Conservation (phyloP, 2,329 filamentous ascomycete species). For the Karstenula rhodostoma region DNA sequence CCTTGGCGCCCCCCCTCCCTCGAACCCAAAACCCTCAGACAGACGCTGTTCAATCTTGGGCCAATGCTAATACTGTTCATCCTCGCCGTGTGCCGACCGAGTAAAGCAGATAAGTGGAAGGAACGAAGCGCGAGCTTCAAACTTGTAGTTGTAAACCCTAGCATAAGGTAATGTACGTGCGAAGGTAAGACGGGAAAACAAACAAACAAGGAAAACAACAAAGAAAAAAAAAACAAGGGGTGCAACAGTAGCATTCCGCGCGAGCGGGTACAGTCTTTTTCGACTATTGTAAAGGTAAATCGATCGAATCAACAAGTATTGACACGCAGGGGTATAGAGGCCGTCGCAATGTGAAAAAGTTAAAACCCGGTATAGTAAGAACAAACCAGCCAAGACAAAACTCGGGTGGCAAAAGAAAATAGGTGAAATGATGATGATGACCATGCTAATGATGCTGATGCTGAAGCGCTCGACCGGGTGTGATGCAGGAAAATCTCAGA, state of each 20-base stretch:
- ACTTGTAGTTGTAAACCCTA: conserved; percentile 4
- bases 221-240: conserved; percentile 13
- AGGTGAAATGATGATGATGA: conserved; percentile 25
- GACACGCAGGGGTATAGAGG: conserved; percentile 42
- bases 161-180: conserved; percentile 1
- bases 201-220: background rate
- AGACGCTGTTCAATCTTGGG: background rate
- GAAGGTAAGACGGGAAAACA: background rate
- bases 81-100: background rate
- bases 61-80: background rate
- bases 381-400: conserved; percentile 23
- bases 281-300: conserved; percentile 25
- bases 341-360: conserved; percentile 26
- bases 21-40: background rate
- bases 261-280: conserved; percentile 53
- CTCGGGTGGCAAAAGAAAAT: conserved; percentile 25
- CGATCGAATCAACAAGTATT: conserved; percentile 16
- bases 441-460: conserved; percentile 44
- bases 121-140: conserved; percentile 9
- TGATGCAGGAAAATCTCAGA: conserved; percentile 28
- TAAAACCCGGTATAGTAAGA: conserved; percentile 23
- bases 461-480: conserved; percentile 28
- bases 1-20: background rate
- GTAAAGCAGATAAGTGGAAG: background rate
- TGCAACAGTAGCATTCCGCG: conserved; percentile 47